These are phyloP conservation scores for Ogataea pilisensis DNA, from an alignment of 805 yeast genomes.

Conservation along the genomic window DNA sequence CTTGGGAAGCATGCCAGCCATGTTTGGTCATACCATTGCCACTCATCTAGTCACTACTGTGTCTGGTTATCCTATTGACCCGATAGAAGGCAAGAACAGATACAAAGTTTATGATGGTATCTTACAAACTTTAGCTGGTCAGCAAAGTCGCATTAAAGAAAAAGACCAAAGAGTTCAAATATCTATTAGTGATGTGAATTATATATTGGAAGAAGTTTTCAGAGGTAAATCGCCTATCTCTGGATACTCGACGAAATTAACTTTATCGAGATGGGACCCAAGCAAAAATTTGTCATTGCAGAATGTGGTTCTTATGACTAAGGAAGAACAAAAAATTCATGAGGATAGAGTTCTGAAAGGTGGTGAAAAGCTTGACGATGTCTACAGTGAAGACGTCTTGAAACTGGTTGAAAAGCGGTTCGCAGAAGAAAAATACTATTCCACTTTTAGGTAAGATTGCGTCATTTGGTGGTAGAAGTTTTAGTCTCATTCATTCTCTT, in stretches of 20 bases:
- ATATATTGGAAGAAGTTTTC: constrained; percentile 85
- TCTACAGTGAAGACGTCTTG: constrained; percentile 59
- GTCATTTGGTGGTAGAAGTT: background rate
- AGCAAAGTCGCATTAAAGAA: constrained; percentile 73
- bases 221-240: constrained; percentile 89
- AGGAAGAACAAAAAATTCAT: constrained; percentile 78
- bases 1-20: constrained; percentile 94
- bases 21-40: constrained; percentile 88
- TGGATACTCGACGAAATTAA: constrained; percentile 72
- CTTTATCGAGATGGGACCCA: constrained; percentile 85
- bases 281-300: constrained; percentile 57
- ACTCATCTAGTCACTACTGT: constrained; percentile 74
- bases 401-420: constrained; percentile 59
- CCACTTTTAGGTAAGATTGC: constrained; percentile 40
- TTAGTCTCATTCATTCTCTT: too few relatives aligned
- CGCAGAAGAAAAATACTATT: constrained; percentile 70
- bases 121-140: constrained; percentile 80
- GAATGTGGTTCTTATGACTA: constrained; percentile 83
- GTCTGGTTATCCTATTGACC: constrained; percentile 87
- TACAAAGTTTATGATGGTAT: constrained; percentile 81
- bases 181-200: constrained; percentile 67
- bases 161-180: constrained; percentile 73
- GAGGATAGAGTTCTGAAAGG: constrained; percentile 73
- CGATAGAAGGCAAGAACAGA: constrained; percentile 86
- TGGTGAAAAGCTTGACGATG: constrained; percentile 55